Base-by-base conservation (phyloP, 805 yeast species). In the Suhomyces prunicola region DNA sequence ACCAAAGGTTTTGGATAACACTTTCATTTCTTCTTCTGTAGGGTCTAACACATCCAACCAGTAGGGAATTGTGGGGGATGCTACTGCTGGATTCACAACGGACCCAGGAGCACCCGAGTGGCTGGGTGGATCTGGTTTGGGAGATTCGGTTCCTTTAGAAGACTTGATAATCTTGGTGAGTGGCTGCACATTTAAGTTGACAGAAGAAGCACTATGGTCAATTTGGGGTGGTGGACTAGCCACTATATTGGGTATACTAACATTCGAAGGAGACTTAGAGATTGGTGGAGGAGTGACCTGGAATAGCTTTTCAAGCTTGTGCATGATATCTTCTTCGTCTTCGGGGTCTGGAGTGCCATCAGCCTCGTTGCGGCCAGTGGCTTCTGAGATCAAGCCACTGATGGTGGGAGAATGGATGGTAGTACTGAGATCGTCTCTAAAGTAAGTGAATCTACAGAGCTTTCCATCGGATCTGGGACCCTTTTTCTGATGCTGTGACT, bases 11-110 rank as follows among this genome's bases (percentile, higher is more conserved):
- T 90, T 90, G 26, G 96, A 83, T 12, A 93, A 61, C 0, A 87
- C 94, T 63, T 93, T 91, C 96, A 94, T 90, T 68, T 93, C 99
- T 60, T 91, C 97, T 64, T 94, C 98, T 0, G 96, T 88, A 9
- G 99, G 99, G 63, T 90, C 87, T 53, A 89, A 73, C 10, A 93
- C 88, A 68, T 93, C 98, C 9, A 93, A 77, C 99, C 99, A 93
- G 57, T 75, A 76, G 1, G 80, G 78, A n/a, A 60, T 61, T n/a
- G 50, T 23, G 3, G 50, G 50, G 2, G 33, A 12, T 13, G 51
- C 8, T n/a, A 39, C 48, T 5, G 47, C 48, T 47, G 48, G 54
- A 19, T 27, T 53, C 9, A 52, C 50, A 5, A 55, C 50, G 1
- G 65, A 60, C 6, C 53, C 59, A 27, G 56, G 42, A 13, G 55